Conservation (phyloP, 176 grass and related monocot species). For the Tillandsia leiboldiana region DNA sequence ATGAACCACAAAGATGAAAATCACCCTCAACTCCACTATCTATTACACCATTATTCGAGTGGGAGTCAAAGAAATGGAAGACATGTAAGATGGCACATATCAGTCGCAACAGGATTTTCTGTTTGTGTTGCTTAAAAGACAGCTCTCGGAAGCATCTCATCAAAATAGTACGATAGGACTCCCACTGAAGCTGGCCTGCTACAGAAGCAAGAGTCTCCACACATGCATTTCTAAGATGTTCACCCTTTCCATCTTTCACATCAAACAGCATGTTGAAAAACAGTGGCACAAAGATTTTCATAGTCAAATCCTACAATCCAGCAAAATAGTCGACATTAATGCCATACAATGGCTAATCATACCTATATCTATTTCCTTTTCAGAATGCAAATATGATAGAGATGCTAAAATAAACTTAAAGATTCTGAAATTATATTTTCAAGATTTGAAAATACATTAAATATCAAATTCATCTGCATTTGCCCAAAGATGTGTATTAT, state of each 20-base stretch:
- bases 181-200: slow-evolving; percentile 66
- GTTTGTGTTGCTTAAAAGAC: slow-evolving; percentile 57
- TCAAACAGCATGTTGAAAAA: slow-evolving; percentile 87
- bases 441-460: too few species aligned
- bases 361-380: neutral
- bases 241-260: slow-evolving; percentile 78
- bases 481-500: too few species aligned
- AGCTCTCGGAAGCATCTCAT: slow-evolving; percentile 69
- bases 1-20: slow-evolving; percentile 29
- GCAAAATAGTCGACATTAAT: slow-evolving; percentile 13
- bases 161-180: slow-evolving; percentile 67
- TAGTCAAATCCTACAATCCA: slow-evolving; percentile 52
- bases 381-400: too few species aligned
- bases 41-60: neutral
- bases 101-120: slow-evolving; percentile 75
- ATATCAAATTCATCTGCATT: too few species aligned
- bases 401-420: too few species aligned
- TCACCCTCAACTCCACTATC: slow-evolving; percentile 8
- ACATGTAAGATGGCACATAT: slow-evolving; percentile 65
- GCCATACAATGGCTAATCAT: neutral
- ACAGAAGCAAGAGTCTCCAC: slow-evolving; percentile 74
- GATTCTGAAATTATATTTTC: too few species aligned
- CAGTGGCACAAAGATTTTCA: slow-evolving; percentile 88
- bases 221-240: slow-evolving; percentile 76
- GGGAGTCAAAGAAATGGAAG: slow-evolving; percentile 46